Evolutionary conservation across 1,139 yeast genomes (phyloP).

Genomic region (Pneumocystis carinii): DNA sequence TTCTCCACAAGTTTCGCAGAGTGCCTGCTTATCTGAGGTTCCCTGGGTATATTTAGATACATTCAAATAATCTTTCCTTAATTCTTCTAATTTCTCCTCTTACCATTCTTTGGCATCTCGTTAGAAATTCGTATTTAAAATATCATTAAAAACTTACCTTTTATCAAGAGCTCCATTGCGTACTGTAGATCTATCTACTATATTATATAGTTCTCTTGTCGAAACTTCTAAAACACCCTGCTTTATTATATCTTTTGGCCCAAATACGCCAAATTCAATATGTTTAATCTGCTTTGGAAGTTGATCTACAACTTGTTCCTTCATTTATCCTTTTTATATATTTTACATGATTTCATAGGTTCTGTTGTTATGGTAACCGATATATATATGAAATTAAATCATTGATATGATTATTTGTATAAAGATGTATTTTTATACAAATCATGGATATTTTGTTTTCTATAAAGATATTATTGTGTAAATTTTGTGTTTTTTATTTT

Average conservation of each 20-base stretch:
- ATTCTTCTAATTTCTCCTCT: neutral
- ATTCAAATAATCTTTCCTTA: neutral
- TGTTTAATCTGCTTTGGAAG: slow-evolving; percentile 35
- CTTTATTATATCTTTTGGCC: slow-evolving; percentile 79
- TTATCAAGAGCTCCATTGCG: slow-evolving; percentile 80
- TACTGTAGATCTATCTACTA: slow-evolving; percentile 73
- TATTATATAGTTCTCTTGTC: slow-evolving; percentile 80
- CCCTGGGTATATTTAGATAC: slow-evolving; percentile 31
- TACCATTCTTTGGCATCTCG: neutral
- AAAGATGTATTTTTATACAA: too few species aligned
- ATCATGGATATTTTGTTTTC: too few species aligned
- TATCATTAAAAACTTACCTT: slow-evolving; percentile 36
- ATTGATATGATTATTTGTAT: neutral
- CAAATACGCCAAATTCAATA: slow-evolving; percentile 79
- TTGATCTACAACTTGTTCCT: slow-evolving; percentile 11
- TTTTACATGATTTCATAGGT: neutral
- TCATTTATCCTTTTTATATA: neutral
- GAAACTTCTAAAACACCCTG: slow-evolving; percentile 90
- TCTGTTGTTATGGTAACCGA: neutral
- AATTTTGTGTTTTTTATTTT: too few species aligned
- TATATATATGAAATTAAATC: neutral
- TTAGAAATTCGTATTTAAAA: neutral
- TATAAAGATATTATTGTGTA: too few species aligned
- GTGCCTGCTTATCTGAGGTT: slow-evolving; percentile 67
- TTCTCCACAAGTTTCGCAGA: slow-evolving; percentile 86